Evolutionary conservation across 306 rosid genomes (phyloP).

Genomic region (Elaeagnus macrophylla): DNA sequence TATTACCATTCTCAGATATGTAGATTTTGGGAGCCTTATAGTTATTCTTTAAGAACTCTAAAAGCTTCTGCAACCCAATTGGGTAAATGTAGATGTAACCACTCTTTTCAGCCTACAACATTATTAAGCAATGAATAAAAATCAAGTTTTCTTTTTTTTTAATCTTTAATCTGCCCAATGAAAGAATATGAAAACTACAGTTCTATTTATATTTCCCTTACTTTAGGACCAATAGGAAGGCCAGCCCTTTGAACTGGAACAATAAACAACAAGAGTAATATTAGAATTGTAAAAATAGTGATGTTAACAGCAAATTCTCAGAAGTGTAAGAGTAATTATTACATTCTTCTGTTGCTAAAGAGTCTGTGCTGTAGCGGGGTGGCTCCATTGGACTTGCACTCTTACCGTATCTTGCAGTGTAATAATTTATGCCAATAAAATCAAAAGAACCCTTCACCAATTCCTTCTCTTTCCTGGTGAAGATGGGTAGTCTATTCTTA

Average conservation of each 20-base stretch:
- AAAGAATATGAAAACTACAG: background rate
- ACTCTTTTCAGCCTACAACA: constrained; percentile 6
- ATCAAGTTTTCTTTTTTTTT: background rate
- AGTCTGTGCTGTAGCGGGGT: constrained; percentile 7
- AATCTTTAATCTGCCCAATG: background rate
- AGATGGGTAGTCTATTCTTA: constrained; percentile 13
- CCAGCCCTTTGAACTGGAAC: constrained; percentile 9
- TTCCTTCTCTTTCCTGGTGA: constrained; percentile 10
- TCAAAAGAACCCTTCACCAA: constrained; percentile 16
- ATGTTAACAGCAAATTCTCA: too few relatives aligned
- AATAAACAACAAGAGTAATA: constrained; percentile 2
- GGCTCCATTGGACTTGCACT: background rate
- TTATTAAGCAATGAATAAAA: background rate
- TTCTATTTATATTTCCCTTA: background rate
- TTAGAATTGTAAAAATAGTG: background rate
- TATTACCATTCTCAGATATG: constrained; percentile 22
- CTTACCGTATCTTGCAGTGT: constrained; percentile 17
- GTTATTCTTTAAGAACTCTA: constrained; percentile 10
- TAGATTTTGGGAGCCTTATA: constrained; percentile 15
- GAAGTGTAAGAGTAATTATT: background rate
- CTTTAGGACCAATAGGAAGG: constrained; percentile 17
- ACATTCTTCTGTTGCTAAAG: background rate
- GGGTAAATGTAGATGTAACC: constrained; percentile 13
- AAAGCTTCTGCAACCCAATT: constrained; percentile 15
- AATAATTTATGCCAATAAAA: constrained; percentile 28